Evolutionary conservation across 2,329 filamentous ascomycete species (phyloP).

Genomic region (Exophiala sp.): DNA sequence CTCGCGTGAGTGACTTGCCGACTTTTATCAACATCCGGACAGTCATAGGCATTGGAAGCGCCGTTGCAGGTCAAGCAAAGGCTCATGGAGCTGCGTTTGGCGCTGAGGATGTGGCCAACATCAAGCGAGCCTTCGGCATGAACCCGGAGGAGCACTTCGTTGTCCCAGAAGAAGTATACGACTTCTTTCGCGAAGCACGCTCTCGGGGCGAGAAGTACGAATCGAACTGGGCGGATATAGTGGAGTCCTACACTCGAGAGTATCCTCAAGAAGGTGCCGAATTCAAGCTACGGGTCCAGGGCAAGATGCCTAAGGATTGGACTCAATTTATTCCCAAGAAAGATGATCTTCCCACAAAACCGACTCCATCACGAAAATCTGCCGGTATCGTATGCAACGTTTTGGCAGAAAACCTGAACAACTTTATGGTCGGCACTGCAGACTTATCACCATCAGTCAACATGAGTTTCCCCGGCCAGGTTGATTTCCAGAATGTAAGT

Average conservation of each 20-base stretch:
- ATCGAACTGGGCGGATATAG: no score
- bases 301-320: slow-evolving; percentile 51
- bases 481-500: slow-evolving; percentile 44
- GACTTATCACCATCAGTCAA: slow-evolving; percentile 54
- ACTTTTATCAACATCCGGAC: slow-evolving; percentile 57
- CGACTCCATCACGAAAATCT: slow-evolving; percentile 49
- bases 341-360: slow-evolving; percentile 44
- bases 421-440: slow-evolving; percentile 54
- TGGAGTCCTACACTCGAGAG: no score
- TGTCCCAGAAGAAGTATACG: slow-evolving; percentile 45
- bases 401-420: slow-evolving; percentile 46
- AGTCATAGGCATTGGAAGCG: slow-evolving; percentile 51
- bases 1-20: slow-evolving; percentile 41
- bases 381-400: slow-evolving; percentile 53
- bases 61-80: slow-evolving; percentile 49
- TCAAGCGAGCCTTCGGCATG: slow-evolving; percentile 52
- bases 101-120: slow-evolving; percentile 51
- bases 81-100: slow-evolving; percentile 60
- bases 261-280: slow-evolving; percentile 49
- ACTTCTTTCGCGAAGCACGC: slow-evolving; percentile 52
- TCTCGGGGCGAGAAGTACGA: slow-evolving; percentile 40
- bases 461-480: slow-evolving; percentile 54
- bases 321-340: slow-evolving; percentile 46
- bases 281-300: slow-evolving; percentile 48
- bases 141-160: slow-evolving; percentile 49